Conservation (phyloP, 2,329 filamentous ascomycete species). For the Scorias spongiosa region DNA sequence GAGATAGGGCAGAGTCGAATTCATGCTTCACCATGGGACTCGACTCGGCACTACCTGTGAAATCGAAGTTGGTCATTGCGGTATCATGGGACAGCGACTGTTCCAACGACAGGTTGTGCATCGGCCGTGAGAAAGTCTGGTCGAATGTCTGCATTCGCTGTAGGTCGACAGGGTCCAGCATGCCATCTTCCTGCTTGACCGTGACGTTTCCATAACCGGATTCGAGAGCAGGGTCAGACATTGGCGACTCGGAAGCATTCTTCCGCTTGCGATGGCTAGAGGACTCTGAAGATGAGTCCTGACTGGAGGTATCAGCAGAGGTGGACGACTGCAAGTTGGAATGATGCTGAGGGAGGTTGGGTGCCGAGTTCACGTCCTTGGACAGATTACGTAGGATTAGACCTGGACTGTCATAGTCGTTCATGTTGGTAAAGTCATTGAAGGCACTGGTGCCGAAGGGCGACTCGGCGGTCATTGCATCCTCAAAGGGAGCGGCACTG, state of each 20-base stretch:
- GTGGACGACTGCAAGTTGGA: constrained; percentile 9
- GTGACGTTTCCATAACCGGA: constrained; percentile 7
- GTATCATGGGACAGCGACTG: constrained; percentile 5
- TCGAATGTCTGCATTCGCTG: constrained; percentile 15
- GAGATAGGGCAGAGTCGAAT: constrained; percentile 14
- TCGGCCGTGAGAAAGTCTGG: constrained; percentile 14
- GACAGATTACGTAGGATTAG: constrained; percentile 14
- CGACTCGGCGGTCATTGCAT: constrained; percentile 11
- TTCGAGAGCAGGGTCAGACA: constrained; percentile 14
- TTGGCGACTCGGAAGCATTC: constrained; percentile 23
- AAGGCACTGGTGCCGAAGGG: constrained; percentile 12
- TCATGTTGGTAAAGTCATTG: constrained; percentile 16
- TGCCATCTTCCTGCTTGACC: constrained; percentile 16
- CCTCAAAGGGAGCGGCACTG: constrained; percentile 10
- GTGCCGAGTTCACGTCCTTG: constrained; percentile 12
- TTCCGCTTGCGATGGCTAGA: constrained; percentile 26
- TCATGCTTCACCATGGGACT: constrained; percentile 6
- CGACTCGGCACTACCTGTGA: constrained; percentile 28
- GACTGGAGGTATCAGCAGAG: constrained; percentile 26
- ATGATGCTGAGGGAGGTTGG: constrained; percentile 3
- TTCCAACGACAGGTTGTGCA: constrained; percentile 20
- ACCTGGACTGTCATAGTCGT: constrained; percentile 13
- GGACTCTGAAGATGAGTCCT: constrained; percentile 27
- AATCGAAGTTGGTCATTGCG: constrained; percentile 31
- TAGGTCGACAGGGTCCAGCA: constrained; percentile 11